Conservation (phyloP, 2,329 filamentous ascomycete genomes). For the Exophiala bonariae region DNA sequence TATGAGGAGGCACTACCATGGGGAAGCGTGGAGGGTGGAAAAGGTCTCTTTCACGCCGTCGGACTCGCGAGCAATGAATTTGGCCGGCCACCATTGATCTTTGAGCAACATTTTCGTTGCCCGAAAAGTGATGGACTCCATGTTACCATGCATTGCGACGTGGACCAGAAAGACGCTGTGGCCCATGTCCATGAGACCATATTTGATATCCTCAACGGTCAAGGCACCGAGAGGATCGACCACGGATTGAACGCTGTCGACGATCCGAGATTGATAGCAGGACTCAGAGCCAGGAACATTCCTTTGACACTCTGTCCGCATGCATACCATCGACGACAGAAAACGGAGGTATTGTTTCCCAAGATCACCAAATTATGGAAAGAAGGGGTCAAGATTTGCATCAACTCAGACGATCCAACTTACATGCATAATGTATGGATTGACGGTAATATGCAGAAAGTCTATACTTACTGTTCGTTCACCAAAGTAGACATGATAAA, state of each 20-base stretch:
- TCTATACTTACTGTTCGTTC: slow-evolving; percentile 43
- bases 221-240: slow-evolving; percentile 36
- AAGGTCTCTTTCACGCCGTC: slow-evolving; percentile 29
- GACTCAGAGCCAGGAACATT: slow-evolving; percentile 34
- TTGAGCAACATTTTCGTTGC: slow-evolving; percentile 41
- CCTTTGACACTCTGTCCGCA: slow-evolving; percentile 46
- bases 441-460: slow-evolving; percentile 48
- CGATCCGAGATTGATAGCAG: slow-evolving; percentile 32
- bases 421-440: slow-evolving; percentile 55
- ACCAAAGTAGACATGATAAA: slow-evolving; percentile 44
- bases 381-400: slow-evolving; percentile 47
- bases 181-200: slow-evolving; percentile 43
- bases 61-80: slow-evolving; percentile 51
- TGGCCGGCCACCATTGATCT: slow-evolving; percentile 46
- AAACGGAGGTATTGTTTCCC: slow-evolving; percentile 26
- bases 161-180: slow-evolving; percentile 49
- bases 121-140: slow-evolving; percentile 43
- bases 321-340: slow-evolving; percentile 33
- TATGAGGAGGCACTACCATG: slow-evolving; percentile 41
- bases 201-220: slow-evolving; percentile 28
- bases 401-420: slow-evolving; percentile 52
- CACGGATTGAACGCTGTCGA: slow-evolving; percentile 44
- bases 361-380: slow-evolving; percentile 47
- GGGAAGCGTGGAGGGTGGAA: neutral
- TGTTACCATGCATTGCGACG: slow-evolving; percentile 52